Evolutionary conservation across 768 basidiomycete genomes (phyloP).

Genomic region (Boletus subcaerulescens): DNA sequence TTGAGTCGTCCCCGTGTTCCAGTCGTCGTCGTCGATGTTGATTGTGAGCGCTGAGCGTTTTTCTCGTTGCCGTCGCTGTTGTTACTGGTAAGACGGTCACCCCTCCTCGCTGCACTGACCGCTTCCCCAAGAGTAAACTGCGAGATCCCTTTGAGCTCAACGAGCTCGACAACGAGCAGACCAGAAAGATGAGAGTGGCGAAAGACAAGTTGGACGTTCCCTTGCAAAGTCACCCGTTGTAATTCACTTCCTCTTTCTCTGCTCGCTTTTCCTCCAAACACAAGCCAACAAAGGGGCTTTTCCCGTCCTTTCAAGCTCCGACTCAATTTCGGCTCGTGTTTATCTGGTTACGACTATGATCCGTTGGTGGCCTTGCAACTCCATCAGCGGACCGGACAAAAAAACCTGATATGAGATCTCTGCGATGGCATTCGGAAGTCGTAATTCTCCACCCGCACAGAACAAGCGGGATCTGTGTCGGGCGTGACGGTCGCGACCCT

Average conservation of each 20-base stretch:
- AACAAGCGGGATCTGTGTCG: background rate
- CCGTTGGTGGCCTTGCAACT: background rate
- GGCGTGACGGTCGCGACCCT: too few species aligned
- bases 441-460: too few species aligned
- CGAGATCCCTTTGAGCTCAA: constrained; percentile 11
- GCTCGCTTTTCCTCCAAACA: constrained; percentile 25
- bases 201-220: constrained; percentile 20
- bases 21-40: constrained; percentile 13
- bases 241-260: constrained; percentile 15
- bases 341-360: too few species aligned
- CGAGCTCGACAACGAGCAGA: constrained; percentile 16
- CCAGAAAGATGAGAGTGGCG: constrained; percentile 2
- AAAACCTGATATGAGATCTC: background rate
- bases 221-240: constrained; percentile 16
- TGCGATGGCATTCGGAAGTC: too few species aligned
- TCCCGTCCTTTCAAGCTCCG: constrained; percentile 22
- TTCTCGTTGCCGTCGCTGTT: constrained; percentile 14
- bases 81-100: background rate
- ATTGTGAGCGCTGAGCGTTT: constrained; percentile 12
- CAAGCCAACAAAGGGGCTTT: constrained; percentile 27
- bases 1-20: constrained; percentile 1
- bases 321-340: constrained; percentile 7
- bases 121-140: background rate
- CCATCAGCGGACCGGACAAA: background rate
- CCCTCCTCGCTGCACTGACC: constrained; percentile 3